A percentile compares a stretch with the other conserved stretches of the same genome.
Evolutionary conservation across 2,329 filamentous ascomycete genomes (phyloP).

Genomic region (Periconia sp.): DNA sequence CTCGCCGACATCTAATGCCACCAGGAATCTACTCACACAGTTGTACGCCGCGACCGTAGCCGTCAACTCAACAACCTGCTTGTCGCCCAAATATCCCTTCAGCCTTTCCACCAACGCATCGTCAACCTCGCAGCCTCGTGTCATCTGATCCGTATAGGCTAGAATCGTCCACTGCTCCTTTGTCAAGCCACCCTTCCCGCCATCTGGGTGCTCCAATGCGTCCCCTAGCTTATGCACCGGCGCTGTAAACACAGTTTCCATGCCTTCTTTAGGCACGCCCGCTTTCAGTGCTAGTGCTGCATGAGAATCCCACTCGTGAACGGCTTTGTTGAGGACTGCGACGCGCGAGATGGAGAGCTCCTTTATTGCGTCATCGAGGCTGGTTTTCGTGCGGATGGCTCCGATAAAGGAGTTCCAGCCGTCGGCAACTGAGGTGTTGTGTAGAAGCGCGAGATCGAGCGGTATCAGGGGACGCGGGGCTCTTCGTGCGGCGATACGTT

Average conservation of each 20-base stretch:
- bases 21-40: constrained; percentile 82
- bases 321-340: constrained; percentile 80
- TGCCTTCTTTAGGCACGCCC: constrained; percentile 64
- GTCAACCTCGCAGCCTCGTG: constrained; percentile 70
- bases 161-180: constrained; percentile 60
- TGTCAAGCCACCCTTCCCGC: constrained; percentile 48
- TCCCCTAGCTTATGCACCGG: constrained; percentile 31
- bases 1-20: constrained; percentile 73
- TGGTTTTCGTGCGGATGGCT: constrained; percentile 61
- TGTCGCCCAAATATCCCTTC: constrained; percentile 67
- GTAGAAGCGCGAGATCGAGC: constrained; percentile 62
- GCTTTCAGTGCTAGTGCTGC: constrained; percentile 67
- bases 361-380: constrained; percentile 60
- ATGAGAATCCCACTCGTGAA: constrained; percentile 86
- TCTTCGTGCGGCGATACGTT: constrained; percentile 59
- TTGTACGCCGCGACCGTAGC: constrained; percentile 82
- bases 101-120: constrained; percentile 72
- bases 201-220: constrained; percentile 48
- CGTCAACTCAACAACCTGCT: constrained; percentile 81
- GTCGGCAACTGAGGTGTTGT: constrained; percentile 62
- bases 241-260: constrained; percentile 53
- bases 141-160: constrained; percentile 84
- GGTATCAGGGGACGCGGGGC: constrained; percentile 60
- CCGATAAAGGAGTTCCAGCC: constrained; percentile 67
- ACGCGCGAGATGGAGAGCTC: constrained; percentile 83